Evolutionary conservation across 129 eudicot genomes (phyloP), one percentile per base, ranked within the genome.

Genomic region (Escallonia rubra): DNA sequence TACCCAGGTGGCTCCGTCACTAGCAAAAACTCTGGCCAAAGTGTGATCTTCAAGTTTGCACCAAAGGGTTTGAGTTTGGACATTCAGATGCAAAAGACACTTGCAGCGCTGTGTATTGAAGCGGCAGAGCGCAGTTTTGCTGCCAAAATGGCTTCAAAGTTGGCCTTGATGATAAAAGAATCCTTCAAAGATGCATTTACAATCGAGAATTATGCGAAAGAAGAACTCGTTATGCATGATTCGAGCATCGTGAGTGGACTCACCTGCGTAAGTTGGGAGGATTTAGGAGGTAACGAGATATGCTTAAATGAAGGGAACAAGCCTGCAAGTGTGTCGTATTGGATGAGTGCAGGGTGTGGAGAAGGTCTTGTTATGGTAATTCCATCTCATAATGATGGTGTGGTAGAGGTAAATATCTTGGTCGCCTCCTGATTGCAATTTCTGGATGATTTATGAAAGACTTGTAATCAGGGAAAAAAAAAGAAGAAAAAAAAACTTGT

Each of bases 321-420:
- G 52, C 75, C 82, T 23, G 39, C 23, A 61, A 48, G 58, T 57
- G 78, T 38, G 8, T 69, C 83, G 2, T 66, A 65, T 39, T 79
- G 85, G 85, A 73, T 79, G 39, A 71, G 43, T 50, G 76, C 82
- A 10, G 65, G 34, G 4, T 16, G 39, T 57, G 80, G 58, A 13
- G 78, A 73, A 72, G 82, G 73, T 2, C 42, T 67, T 34, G 77
- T 76, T 41, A 63, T 80, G 66, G 61, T 69, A 13, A 42, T 66
- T 64, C 72, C 80, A 59, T 63, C 64, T 15, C 23, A 40, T 41
- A 65, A 64, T 50, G 52, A 23, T 1, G 34, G 34, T 23, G 34
- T 23, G 1, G 34, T 23, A 23, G 34, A 23, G 34, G 34, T 23
- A 23, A 23, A 23, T 23, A 23, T 23, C 34, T 23, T 23, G 34